Evolutionary conservation across 164 flowering plant genomes (phyloP), one percentile per base, ranked within the genome.

Genomic region (Chloranthus sessilifolius): DNA sequence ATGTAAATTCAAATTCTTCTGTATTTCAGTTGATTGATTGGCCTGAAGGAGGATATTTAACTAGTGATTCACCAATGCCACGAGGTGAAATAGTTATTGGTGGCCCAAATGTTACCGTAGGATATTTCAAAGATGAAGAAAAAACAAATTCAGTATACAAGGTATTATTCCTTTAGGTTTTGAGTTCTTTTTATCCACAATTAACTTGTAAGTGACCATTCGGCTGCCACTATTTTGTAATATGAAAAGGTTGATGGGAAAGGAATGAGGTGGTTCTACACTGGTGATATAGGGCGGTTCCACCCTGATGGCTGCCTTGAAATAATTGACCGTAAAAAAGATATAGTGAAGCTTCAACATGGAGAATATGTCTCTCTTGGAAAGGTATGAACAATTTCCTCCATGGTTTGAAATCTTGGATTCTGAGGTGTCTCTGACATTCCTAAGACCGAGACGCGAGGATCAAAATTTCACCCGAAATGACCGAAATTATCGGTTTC

Each of bases 331-430:
- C 97, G 97, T 34, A 92, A 84, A 47, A 92, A 92, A 70, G 99
- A 92, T 59, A 92, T 92, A 29, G 94, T 92, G 47, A 92, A 92
- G 70, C 99, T 92, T 63, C 99, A 92, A 67, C 99, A 92, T 68
- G 99, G 99, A 50, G 97, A 92, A 70, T 92, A 92, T 70, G 92
- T 88, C 22, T 88, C 99, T 42, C 72, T 92, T 26, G 99, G 99
- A 47, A 92, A 89, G 95, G 99, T 88, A 66, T 34, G 49, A 28
- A 37, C 58, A 2, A 29, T 30, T 22, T 5, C 3, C 15, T 7
- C 15, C 3, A 51, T 22, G n/a, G n/a, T n/a, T n/a, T n/a, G n/a
- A n/a, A n/a, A n/a, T n/a, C n/a, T n/a, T n/a, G n/a, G n/a, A n/a
- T n/a, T n/a, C n/a, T n/a, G n/a, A n/a, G n/a, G n/a, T n/a, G n/a